Base-by-base conservation (phyloP, 2,329 filamentous ascomycete species). In the Penicillium sp. region DNA sequence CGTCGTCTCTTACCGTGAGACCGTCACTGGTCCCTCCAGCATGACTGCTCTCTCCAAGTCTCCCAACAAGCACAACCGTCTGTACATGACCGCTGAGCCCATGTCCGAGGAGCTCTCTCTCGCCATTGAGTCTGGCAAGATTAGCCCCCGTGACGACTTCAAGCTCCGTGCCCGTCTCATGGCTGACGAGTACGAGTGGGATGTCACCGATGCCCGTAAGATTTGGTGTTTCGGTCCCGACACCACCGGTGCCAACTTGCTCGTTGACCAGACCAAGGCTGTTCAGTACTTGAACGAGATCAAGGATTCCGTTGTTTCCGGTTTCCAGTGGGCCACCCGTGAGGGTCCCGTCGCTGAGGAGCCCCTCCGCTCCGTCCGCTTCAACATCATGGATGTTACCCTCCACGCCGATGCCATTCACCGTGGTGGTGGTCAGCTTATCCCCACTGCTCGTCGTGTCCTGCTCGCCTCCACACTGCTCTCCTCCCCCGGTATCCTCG, bases 41-140 rank as follows among this genome's bases (percentile, higher is more conserved):
- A 98, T 98, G 74, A 96, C 91, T 75, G 95, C 95, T 69, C 86
- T 99, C 74, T 98, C 95, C 81, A 99, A 99, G 86, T 99, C 95
- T 48, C 95, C 95, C 84, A 99, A 99, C 90, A 99, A 99, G 91
- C 95, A 99, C 90, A 99, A 99, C 87, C 93, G 95, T 92, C 86
- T 99, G 61, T 99, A 98, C 86, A 88, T 99, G 82, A 86, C 86
- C 79, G 95, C 95, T 66, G 83, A 92, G 82, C 95, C 95, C 71
- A 85, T 99, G 55, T 86, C 86, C 46, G 95, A 99, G 86, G 95
- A 98, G 71, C 89, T 99, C 60, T 85, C 90, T 71, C 86, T 87
- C 75, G 90, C 90, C 74, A 99, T 99, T 67, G 95, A 99, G 84
- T 67, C 76, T 55, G 95, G 95, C 84, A 95, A 92, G 85, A 92